Evolutionary conservation across 225 moss, liverwort and hornwort species (phyloP).

Genomic region (Antitrichia curtipendula): DNA sequence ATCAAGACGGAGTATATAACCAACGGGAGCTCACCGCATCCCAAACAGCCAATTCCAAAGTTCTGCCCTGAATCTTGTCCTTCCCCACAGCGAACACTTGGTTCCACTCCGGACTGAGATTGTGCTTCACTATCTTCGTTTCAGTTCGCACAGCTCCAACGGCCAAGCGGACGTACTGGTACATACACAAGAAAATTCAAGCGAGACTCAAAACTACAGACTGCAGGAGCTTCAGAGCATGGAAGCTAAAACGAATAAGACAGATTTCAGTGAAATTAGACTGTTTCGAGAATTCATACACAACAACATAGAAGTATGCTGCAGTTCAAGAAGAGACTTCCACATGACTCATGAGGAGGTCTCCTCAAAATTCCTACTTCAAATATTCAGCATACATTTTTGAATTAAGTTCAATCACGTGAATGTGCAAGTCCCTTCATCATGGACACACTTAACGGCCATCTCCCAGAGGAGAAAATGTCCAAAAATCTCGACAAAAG

Average conservation of each 20-base stretch:
- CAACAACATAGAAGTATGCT: not conserved
- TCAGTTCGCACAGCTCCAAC: constrained; percentile 69
- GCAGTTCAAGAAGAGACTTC: too few species aligned
- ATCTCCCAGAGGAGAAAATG: too few species aligned
- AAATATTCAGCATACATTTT: not conserved
- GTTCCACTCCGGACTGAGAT: constrained; percentile 85
- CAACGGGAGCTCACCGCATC: constrained; percentile 33
- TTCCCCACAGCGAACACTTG: constrained; percentile 76
- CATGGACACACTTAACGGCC: not conserved
- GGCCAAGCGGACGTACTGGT: constrained; percentile 67
- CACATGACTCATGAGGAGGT: not conserved
- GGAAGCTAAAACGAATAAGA: not conserved
- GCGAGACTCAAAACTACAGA: not conserved
- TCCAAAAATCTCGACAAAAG: too few species aligned
- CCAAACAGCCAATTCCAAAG: constrained; percentile 70
- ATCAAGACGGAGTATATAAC: too few species aligned
- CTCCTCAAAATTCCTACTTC: too few species aligned
- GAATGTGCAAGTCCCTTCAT: too few species aligned
- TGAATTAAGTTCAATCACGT: too few species aligned
- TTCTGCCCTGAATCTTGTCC: constrained; percentile 70
- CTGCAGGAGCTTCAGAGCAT: not conserved
- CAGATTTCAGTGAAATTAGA: not conserved
- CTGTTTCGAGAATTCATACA: too few species aligned
- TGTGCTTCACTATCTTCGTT: constrained; percentile 51
- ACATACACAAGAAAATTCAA: not conserved